Evolutionary conservation across 2,329 filamentous ascomycete species (phyloP).

Genomic region (Aspergillus aculeatinus): DNA sequence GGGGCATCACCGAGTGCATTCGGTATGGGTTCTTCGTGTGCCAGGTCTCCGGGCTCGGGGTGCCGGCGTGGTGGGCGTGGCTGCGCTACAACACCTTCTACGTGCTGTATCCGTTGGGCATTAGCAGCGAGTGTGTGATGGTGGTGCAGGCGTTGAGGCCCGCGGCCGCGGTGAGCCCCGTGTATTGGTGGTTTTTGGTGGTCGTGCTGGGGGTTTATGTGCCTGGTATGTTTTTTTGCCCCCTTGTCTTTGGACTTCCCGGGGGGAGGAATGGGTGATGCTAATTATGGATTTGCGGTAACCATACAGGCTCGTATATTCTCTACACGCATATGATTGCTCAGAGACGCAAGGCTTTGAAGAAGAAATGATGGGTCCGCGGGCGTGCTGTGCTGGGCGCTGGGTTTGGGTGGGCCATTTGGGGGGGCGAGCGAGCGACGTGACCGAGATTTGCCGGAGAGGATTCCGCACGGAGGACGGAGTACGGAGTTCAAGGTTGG

Average conservation of each 20-base stretch:
- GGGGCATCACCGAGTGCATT: constrained; percentile 88
- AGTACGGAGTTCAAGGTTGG: too few relatives aligned
- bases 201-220: constrained; percentile 72
- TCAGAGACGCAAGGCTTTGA: constrained; percentile 77
- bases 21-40: constrained; percentile 90
- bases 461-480: too few relatives aligned
- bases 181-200: constrained; percentile 61
- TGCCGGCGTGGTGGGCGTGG: constrained; percentile 71
- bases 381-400: too few relatives aligned
- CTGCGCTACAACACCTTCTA: constrained; percentile 73
- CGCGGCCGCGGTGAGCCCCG: constrained; percentile 53
- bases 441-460: too few relatives aligned
- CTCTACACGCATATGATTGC: constrained; percentile 94
- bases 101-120: constrained; percentile 87
- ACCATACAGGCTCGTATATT: constrained; percentile 65
- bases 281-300: background rate
- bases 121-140: constrained; percentile 80
- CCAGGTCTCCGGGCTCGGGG: constrained; percentile 54
- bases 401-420: too few relatives aligned
- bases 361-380: constrained; percentile 46
- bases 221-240: constrained; percentile 59
- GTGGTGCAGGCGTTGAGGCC: constrained; percentile 67
- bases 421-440: too few relatives aligned
- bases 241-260: background rate
- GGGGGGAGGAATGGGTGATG: too few relatives aligned